These are phyloP conservation scores for Albizia julibrissin DNA, from an alignment of 306 rosid species.

Conservation along the genomic window DNA sequence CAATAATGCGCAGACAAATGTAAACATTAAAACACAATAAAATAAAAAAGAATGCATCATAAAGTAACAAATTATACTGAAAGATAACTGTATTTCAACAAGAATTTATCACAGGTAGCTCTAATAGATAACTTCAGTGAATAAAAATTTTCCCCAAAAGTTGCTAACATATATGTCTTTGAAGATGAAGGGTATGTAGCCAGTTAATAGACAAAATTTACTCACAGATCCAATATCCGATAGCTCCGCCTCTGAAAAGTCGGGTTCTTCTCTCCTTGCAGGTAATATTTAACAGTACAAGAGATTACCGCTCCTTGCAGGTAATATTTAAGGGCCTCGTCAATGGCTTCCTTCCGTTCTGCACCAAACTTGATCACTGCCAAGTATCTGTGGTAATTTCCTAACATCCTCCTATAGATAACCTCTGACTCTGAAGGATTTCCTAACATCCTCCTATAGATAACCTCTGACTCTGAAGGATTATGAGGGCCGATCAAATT, in stretches of 20 bases:
- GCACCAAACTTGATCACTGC: no score
- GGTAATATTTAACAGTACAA: no score
- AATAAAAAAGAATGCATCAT: background rate
- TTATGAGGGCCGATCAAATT: no score
- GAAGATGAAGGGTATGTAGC: constrained; percentile 16
- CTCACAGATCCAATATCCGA: constrained; percentile 98
- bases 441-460: no score
- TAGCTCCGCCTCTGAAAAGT: constrained; percentile 92
- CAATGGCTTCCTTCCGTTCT: no score
- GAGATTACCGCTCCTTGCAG: no score
- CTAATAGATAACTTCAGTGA: background rate
- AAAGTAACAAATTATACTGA: background rate
- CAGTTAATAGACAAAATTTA: constrained; percentile 34
- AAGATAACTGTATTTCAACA: background rate
- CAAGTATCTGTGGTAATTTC: no score
- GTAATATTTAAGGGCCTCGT: no score
- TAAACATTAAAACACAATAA: constrained; percentile 7
- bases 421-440: no score
- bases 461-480: no score
- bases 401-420: no score
- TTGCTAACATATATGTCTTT: background rate
- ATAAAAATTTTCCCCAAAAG: constrained; percentile 2
- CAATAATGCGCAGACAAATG: constrained; percentile 34
- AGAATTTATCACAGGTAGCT: constrained; percentile 27
- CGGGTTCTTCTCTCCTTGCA: constrained; percentile 87